Conservation (phyloP, 331 rosid species). For the Malus hybrid region DNA sequence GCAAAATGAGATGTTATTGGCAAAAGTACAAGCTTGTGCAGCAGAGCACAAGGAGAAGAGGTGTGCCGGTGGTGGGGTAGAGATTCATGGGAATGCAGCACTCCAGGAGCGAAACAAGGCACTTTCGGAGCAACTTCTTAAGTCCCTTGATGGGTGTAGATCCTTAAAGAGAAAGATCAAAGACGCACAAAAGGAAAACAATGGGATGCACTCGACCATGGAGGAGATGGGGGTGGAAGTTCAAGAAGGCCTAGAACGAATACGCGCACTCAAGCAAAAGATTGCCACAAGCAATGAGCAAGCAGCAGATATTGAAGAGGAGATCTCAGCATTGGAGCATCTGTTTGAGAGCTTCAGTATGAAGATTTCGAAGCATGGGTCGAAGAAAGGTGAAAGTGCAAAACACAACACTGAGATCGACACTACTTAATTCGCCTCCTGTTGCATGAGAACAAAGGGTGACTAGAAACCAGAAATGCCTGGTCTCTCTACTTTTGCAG, state of each 20-base stretch:
- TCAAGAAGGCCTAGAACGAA: conserved; percentile 42
- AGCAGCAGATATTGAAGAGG: conserved; percentile 18
- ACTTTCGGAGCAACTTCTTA: conserved; percentile 57
- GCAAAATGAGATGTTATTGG: conserved; percentile 64
- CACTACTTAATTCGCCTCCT: conserved; percentile 1
- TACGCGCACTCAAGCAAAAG: conserved; percentile 38
- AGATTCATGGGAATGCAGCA: conserved; percentile 37
- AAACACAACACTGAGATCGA: conserved; percentile 13
- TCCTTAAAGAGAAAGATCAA: conserved; percentile 53
- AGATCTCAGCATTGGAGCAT: conserved; percentile 44
- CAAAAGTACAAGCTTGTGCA: conserved; percentile 45
- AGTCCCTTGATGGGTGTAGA: conserved; percentile 60
- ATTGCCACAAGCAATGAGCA: neutral
- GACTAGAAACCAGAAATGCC: conserved; percentile 7
- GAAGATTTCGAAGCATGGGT: conserved; percentile 36
- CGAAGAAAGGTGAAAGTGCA: conserved; percentile 21
- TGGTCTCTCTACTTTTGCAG: conserved; percentile 2
- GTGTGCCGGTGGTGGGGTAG: conserved; percentile 19
- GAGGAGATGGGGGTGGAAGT: conserved; percentile 55
- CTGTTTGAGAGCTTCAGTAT: conserved; percentile 35
- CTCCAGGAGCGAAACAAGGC: conserved; percentile 64
- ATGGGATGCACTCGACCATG: conserved; percentile 27
- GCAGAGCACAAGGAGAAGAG: conserved; percentile 41
- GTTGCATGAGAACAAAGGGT: conserved; percentile 20
- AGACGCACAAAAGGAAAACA: conserved; percentile 47